These are phyloP conservation scores for Mycocentrospora acerina DNA, from an alignment of 2,329 filamentous ascomycete genomes.

Conservation along the genomic window DNA sequence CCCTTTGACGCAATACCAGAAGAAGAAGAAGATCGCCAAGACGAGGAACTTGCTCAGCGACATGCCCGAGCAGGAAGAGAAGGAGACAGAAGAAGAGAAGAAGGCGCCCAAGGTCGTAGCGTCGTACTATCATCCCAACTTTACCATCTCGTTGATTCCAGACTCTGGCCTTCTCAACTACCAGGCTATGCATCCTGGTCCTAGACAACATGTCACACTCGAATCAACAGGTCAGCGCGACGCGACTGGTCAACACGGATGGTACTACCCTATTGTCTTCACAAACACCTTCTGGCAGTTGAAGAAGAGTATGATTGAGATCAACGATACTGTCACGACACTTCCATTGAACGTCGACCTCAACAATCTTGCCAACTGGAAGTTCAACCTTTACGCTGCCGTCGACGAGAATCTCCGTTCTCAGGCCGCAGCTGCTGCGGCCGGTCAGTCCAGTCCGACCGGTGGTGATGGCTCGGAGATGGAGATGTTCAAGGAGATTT, in stretches of 20 bases:
- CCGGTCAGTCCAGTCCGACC: conserved; percentile 68
- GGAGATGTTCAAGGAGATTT: conserved; percentile 94
- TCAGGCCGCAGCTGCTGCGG: conserved; percentile 72
- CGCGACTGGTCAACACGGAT: conserved; percentile 79
- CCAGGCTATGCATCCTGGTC: conserved; percentile 67
- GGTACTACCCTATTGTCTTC: conserved; percentile 90
- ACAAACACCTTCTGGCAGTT: conserved; percentile 98
- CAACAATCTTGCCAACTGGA: conserved; percentile 80
- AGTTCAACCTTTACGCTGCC: conserved; percentile 81
- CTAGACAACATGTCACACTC: conserved; percentile 75
- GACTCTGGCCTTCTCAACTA: conserved; percentile 72
- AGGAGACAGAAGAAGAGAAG: conserved; percentile 53
- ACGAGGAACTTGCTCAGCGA: conserved; percentile 76
- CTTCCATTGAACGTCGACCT: conserved; percentile 82
- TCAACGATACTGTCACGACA: conserved; percentile 85
- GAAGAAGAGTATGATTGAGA: conserved; percentile 81
- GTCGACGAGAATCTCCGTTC: conserved; percentile 88
- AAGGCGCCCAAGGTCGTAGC: conserved; percentile 68
- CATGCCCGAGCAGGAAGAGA: conserved; percentile 49
- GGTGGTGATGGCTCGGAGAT: conserved; percentile 90
- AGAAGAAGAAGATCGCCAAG: conserved; percentile 88
- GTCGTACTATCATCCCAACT: conserved; percentile 94
- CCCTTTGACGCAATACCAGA: conserved; percentile 84
- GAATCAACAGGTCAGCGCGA: conserved; percentile 83
- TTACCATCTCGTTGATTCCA: conserved; percentile 84